These are phyloP conservation scores for Lactifluus subvellereus DNA, from an alignment of 768 basidiomycete species.

Conservation along the genomic window DNA sequence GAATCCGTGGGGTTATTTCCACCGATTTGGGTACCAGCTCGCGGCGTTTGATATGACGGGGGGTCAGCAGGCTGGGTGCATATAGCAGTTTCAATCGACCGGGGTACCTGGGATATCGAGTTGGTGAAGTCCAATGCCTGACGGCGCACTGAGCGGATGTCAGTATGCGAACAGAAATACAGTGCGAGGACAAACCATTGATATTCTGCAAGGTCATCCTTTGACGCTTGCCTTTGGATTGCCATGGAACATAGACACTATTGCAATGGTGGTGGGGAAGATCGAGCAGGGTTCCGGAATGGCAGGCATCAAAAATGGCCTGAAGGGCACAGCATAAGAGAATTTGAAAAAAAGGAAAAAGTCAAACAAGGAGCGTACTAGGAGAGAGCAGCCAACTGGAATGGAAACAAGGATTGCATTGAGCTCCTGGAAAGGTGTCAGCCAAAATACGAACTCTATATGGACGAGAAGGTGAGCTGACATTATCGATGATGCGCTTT, in stretches of 20 bases:
- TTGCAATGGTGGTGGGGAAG: constrained; percentile 28
- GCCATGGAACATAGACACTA: constrained; percentile 26
- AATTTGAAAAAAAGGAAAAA: background rate
- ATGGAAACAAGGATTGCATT: constrained; percentile 21
- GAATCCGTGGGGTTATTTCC: background rate
- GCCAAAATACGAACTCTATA: background rate
- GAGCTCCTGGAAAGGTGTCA: constrained; percentile 14
- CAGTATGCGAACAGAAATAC: background rate
- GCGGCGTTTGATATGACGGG: background rate
- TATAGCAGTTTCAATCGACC: background rate
- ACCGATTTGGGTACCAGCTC: background rate
- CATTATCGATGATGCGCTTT: constrained; percentile 25
- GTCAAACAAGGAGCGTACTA: constrained; percentile 5
- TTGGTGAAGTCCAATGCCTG: background rate
- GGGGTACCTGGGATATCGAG: background rate
- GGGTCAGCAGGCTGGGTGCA: background rate
- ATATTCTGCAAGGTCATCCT: constrained; percentile 20
- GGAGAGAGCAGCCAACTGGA: constrained; percentile 22
- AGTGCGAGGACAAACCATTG: constrained; percentile 9
- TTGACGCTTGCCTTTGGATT: constrained; percentile 24
- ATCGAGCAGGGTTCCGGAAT: constrained; percentile 29
- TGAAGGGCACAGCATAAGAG: background rate
- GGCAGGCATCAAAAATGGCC: constrained; percentile 29
- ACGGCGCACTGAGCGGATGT: constrained; percentile 11
- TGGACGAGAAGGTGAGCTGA: constrained; percentile 5